A percentile compares a stretch with the other conserved stretches of the same genome.
Evolutionary conservation across 176 grass and related monocot genomes (phyloP).

Genomic region (Triticum turgidum): DNA sequence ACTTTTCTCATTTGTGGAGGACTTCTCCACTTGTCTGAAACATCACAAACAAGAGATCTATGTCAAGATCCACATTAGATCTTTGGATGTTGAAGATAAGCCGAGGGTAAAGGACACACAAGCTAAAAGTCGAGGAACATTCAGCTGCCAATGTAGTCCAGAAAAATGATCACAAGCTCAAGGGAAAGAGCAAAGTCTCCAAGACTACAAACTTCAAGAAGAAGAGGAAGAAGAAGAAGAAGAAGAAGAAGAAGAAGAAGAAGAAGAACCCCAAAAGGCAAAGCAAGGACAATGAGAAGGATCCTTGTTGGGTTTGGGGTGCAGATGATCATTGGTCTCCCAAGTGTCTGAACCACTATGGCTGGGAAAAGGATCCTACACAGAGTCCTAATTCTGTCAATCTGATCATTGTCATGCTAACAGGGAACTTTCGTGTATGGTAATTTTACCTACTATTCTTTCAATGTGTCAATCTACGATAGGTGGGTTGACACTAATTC

Average conservation of each 20-base stretch:
- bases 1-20: background rate
- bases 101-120: background rate
- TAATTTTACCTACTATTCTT: background rate
- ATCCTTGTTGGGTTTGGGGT: no score
- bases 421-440: background rate
- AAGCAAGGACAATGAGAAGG: background rate
- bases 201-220: background rate
- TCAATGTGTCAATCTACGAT: background rate
- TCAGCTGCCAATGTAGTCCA: background rate
- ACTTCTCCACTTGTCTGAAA: background rate
- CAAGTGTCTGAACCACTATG: no score
- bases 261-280: background rate
- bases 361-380: no score
- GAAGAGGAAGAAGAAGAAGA: background rate
- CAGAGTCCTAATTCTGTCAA: background rate
- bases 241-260: no score
- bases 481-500: background rate
- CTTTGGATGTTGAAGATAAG: background rate
- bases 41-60: background rate
- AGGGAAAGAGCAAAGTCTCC: background rate
- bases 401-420: background rate
- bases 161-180: background rate
- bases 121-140: no score
- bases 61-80: background rate
- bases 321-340: no score